Base-by-base conservation (phyloP, 139 green algal genomes). In the Coelastrella sp. region DNA sequence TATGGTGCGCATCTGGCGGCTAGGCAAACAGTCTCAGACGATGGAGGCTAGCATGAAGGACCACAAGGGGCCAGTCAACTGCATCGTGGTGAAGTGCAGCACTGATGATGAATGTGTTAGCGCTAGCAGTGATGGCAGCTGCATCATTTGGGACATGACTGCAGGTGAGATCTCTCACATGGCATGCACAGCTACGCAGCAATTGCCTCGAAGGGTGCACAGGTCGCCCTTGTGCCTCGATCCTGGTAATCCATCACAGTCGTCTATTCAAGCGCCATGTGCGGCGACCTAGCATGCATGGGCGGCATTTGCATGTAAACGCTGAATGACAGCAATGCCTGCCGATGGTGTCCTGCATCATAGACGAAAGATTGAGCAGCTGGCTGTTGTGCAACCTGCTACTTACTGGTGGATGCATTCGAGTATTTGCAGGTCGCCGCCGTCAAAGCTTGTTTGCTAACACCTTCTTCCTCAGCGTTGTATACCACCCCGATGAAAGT, bases 31-130 rank as follows among this genome's bases (percentile, higher is more conserved):
- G 17, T 94, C 86, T 23, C 93, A 96, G 23, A 80, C 85, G 3
- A 94, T 99, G 92, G 90, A 97, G 61, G 96, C 95, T 4, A 95
- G 86, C 73, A 97, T 99, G 95, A 99, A 98, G 93, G 96, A 98
- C 92, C 96, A 98, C 94, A 95, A 96, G 82, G 94, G 94, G 2
- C 79, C 93, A 7, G 94, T 98, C 59, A 98, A 98, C 90, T 85
- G 79, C 90, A 97, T 99, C 76, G 73, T 83, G 65, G 94, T 97
- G 77, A 96, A 95, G 89, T 20, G 17, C 68, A 83, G 79, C 73
- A 92, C 47, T 22, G 89, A 96, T 86, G 90, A 93, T 3, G 95
- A 98, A 94, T 97, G 93, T 84, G 95, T 96, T 5, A 96, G 86
- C 60, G 97, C 96, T 5, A 94, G 85, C 83, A 93, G 80, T 19